Percentiles rank a stretch among this genome's conserved stretches.
Conservation (phyloP, 2,329 filamentous ascomycete species). For the Aureobasidium namibiae region DNA sequence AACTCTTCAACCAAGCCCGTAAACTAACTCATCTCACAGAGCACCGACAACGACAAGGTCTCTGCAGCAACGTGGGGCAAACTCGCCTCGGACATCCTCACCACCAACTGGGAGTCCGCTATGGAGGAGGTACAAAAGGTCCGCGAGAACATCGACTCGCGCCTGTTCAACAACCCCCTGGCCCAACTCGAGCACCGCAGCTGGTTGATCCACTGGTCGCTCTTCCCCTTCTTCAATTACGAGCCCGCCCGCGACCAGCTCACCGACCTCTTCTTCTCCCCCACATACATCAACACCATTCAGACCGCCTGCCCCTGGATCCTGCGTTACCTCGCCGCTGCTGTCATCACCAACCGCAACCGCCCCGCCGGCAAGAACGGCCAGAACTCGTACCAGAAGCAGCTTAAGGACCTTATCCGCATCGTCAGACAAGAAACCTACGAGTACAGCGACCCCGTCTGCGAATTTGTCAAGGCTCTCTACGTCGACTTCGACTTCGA, state of each 20-base stretch:
- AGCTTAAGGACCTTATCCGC: conserved; percentile 92
- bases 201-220: conserved; percentile 95
- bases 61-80: conserved; percentile 95
- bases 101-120: conserved; percentile 87
- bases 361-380: conserved; percentile 76
- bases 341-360: conserved; percentile 80
- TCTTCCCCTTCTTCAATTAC: conserved; percentile 99
- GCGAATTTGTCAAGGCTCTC: conserved; percentile 90
- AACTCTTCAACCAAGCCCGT: not conserved
- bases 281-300: conserved; percentile 98
- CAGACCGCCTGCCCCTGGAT: conserved; percentile 97
- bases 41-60: conserved; percentile 97
- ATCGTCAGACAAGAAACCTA: conserved; percentile 96
- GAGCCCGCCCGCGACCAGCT: conserved; percentile 83
- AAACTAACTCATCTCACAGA: conserved; percentile 33
- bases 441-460: conserved; percentile 94
- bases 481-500: conserved; percentile 97
- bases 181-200: conserved; percentile 94
- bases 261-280: conserved; percentile 94
- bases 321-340: conserved; percentile 83
- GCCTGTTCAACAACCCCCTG: conserved; percentile 91
- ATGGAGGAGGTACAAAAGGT: conserved; percentile 88
- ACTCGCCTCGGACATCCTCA: conserved; percentile 90
- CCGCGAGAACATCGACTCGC: conserved; percentile 84
- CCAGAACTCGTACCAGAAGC: conserved; percentile 94